Evolutionary conservation across 495 filamentous ascomycete species (phyloP).

Genomic region (Hyaloscypha variabilis): DNA sequence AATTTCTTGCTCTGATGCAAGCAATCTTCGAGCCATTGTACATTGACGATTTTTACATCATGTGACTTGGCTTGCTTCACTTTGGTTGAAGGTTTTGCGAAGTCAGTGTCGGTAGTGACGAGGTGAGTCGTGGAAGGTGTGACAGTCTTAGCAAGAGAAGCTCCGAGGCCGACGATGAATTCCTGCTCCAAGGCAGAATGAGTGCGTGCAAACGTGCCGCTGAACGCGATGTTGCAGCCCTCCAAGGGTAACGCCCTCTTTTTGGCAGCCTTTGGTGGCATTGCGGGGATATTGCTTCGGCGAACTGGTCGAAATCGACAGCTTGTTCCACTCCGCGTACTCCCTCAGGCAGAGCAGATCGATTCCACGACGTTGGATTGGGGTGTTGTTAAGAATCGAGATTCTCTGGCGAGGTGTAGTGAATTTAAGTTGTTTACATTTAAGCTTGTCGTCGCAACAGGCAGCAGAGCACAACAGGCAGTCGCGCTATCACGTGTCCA

Average conservation of each 20-base stretch:
- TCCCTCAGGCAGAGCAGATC: too few relatives aligned
- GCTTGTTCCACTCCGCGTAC: too few relatives aligned
- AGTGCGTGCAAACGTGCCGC: constrained; percentile 59
- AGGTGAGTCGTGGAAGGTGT: constrained; percentile 60
- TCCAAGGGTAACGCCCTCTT: constrained; percentile 33
- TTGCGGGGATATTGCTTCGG: not conserved
- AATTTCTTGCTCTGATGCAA: constrained; percentile 44
- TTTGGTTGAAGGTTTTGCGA: constrained; percentile 48
- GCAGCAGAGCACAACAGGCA: too few relatives aligned
- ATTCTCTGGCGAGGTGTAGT: not conserved
- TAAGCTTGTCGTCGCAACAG: too few relatives aligned
- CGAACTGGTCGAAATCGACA: too few relatives aligned
- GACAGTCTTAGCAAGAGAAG: constrained; percentile 46
- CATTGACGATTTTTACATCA: constrained; percentile 56
- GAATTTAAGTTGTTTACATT: not conserved
- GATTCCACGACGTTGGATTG: not conserved
- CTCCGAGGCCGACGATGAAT: constrained; percentile 51
- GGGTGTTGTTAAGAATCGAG: too few relatives aligned
- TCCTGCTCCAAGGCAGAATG: constrained; percentile 50
- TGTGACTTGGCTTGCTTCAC: constrained; percentile 52
- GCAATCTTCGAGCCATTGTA: constrained; percentile 65
- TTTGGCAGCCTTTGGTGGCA: constrained; percentile 15
- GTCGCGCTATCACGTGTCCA: too few relatives aligned
- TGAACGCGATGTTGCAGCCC: constrained; percentile 56
- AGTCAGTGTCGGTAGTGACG: constrained; percentile 55